Percentiles rank a stretch among this genome's conserved stretches.
Evolutionary conservation across 75 land plant genomes (phyloP).

Genomic region (Pinus taeda): DNA sequence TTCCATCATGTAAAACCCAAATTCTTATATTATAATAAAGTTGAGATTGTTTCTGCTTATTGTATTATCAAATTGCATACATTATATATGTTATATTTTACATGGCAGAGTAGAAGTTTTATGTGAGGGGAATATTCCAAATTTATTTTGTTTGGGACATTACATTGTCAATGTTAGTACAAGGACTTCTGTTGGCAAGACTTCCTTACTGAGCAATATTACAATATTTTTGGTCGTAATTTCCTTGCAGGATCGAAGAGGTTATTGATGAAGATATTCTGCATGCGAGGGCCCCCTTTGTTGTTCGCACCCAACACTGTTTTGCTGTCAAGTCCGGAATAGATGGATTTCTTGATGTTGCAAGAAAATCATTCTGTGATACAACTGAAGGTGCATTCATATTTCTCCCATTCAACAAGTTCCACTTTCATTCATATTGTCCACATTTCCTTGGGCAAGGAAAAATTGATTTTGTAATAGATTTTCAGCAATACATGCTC

Average conservation of each 20-base stretch:
- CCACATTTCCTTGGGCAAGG: not conserved
- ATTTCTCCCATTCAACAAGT: conserved; percentile 10
- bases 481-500: conserved; percentile 77
- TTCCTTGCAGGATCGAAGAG: conserved; percentile 63
- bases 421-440: not conserved
- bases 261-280: conserved; percentile 85
- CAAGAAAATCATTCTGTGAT: conserved; percentile 86
- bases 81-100: too few relatives aligned
- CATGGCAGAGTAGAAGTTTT: too few relatives aligned
- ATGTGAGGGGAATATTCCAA: too few relatives aligned
- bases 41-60: too few relatives aligned
- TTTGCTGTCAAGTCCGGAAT: conserved; percentile 95
- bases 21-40: too few relatives aligned
- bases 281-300: conserved; percentile 87
- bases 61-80: too few relatives aligned
- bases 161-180: not conserved
- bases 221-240: not conserved
- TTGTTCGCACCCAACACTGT: conserved; percentile 95
- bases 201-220: not conserved
- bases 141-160: too few relatives aligned
- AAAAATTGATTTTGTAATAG: conserved; percentile 1
- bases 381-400: conserved; percentile 83
- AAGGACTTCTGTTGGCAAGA: not conserved
- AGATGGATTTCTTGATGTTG: conserved; percentile 91
- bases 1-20: too few relatives aligned